Conservation (phyloP, 108 stramenopile species). For the Seminavis robusta region DNA sequence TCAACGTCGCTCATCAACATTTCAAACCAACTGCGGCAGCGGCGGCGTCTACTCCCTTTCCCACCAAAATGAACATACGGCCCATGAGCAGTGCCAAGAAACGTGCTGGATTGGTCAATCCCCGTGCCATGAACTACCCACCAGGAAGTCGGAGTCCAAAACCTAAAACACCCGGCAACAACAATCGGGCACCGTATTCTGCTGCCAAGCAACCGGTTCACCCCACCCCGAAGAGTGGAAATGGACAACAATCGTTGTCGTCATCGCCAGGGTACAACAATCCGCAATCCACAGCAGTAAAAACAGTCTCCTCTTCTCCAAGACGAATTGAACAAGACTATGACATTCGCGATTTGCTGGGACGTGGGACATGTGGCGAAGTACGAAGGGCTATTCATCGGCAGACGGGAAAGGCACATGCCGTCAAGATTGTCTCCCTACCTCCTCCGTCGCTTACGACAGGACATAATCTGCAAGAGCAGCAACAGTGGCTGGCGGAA, state of each 20-base stretch:
- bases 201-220: neutral
- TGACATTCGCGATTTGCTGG: slow-evolving; percentile 85
- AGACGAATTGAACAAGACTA: slow-evolving; percentile 78
- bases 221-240: neutral
- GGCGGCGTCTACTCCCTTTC: no score
- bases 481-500: no score
- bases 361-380: slow-evolving; percentile 89
- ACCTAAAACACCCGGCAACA: neutral
- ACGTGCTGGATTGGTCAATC: slow-evolving; percentile 42
- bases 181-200: neutral
- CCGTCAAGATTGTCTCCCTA: slow-evolving; percentile 90
- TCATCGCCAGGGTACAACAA: no score
- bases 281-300: slow-evolving; percentile 3
- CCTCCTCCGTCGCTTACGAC: no score
- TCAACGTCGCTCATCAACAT: no score
- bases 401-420: slow-evolving; percentile 75
- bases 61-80: no score
- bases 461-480: slow-evolving; percentile 26
- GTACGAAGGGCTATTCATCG: slow-evolving; percentile 87
- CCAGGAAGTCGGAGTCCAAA: neutral
- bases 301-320: no score
- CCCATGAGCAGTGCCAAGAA: no score
- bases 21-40: no score
- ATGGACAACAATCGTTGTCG: neutral
- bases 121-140: slow-evolving; percentile 20